phyloP scores from a whole-genome alignment of 2,329 filamentous ascomycete genomes.

The Apiospora hydei region DNA sequence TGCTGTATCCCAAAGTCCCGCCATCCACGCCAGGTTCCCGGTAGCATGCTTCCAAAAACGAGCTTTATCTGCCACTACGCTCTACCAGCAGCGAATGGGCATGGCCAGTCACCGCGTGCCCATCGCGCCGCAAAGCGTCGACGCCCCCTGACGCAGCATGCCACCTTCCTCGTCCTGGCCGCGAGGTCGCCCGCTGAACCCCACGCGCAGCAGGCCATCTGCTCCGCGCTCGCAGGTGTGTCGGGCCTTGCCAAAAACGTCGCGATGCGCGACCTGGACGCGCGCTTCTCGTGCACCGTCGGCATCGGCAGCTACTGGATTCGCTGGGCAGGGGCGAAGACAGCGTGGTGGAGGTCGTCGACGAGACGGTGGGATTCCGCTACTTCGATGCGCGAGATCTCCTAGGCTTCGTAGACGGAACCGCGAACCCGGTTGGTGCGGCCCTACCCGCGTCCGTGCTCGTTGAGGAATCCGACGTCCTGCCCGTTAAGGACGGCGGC shows the following conservation, averaged over 20 bases:
- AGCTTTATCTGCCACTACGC: not conserved
- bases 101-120: constrained; percentile 34
- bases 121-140: constrained; percentile 53
- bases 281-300: constrained; percentile 58
- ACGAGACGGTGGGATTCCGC: constrained; percentile 63
- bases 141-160: constrained; percentile 59
- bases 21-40: not conserved
- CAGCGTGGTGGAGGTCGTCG: constrained; percentile 52
- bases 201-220: constrained; percentile 49
- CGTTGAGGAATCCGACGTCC: constrained; percentile 49
- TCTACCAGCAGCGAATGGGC: not conserved
- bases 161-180: constrained; percentile 61
- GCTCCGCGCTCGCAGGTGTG: constrained; percentile 52
- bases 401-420: constrained; percentile 67
- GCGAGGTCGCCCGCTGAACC: constrained; percentile 40
- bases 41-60: not conserved
- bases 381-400: constrained; percentile 67
- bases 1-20: not conserved
- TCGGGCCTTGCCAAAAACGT: constrained; percentile 59
- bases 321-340: constrained; percentile 47
- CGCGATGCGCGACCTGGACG: constrained; percentile 54
- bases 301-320: constrained; percentile 62
- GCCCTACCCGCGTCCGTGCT: constrained; percentile 52
- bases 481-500: not conserved
- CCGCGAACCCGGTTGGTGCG: constrained; percentile 61